Percentiles rank a stretch among this genome's conserved stretches.
These are phyloP conservation scores for Suhomyces bribrorum DNA, from an alignment of 1,139 yeast species.

Conservation along the genomic window DNA sequence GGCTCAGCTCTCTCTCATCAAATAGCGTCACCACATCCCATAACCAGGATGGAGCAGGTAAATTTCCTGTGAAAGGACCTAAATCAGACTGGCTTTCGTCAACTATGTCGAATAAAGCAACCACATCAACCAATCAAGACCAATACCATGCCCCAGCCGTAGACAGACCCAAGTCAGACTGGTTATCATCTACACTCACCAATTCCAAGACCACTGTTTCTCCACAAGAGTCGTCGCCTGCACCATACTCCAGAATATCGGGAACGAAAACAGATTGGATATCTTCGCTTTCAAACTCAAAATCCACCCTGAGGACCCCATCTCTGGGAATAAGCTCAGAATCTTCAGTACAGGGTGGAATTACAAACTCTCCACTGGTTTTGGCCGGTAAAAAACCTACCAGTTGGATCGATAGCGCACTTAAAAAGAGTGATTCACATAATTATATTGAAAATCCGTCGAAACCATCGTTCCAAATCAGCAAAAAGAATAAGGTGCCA, in stretches of 20 bases:
- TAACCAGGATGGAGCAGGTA: constrained; percentile 3
- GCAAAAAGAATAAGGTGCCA: constrained; percentile 13
- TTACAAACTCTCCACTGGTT: constrained; percentile 8
- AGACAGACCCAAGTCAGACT: constrained; percentile 16
- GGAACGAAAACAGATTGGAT: constrained; percentile 16
- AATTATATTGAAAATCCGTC: constrained; percentile 15
- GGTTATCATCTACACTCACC: constrained; percentile 18
- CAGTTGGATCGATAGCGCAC: constrained; percentile 25
- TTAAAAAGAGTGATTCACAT: constrained; percentile 21
- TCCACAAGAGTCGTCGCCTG: constrained; percentile 7
- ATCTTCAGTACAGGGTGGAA: constrained; percentile 1
- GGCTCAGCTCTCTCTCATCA: constrained; percentile 11
- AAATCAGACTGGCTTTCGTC: constrained; percentile 24
- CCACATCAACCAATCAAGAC: constrained; percentile 13
- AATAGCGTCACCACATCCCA: constrained; percentile 9
- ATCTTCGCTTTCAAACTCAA: constrained; percentile 18
- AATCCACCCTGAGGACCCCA: constrained; percentile 12
- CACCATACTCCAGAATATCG: not conserved
- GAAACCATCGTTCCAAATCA: constrained; percentile 16
- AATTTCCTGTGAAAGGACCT: not conserved
- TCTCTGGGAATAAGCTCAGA: constrained; percentile 11
- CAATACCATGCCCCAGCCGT: constrained; percentile 7
- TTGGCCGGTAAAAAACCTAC: constrained; percentile 17
- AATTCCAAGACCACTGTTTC: constrained; percentile 16
- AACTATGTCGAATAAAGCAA: constrained; percentile 14